Percentiles rank a stretch among this genome's conserved stretches.
Evolutionary conservation across 257 asterid genomes (phyloP).

Genomic region (Henckelia pumila): DNA sequence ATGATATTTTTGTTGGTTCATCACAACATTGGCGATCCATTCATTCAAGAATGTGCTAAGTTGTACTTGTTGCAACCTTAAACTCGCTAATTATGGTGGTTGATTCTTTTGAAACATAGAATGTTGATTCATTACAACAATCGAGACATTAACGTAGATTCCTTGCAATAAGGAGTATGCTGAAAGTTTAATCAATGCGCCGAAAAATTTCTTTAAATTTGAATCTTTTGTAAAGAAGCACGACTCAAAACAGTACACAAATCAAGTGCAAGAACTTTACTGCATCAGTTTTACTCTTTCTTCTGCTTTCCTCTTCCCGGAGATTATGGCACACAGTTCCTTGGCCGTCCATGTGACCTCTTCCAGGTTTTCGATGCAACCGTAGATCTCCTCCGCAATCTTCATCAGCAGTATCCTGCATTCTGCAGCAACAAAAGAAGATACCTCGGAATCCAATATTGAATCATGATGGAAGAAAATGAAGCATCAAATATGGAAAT

Average conservation of each 20-base stretch:
- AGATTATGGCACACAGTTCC: constrained; percentile 41
- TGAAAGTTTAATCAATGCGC: no score
- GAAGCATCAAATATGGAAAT: background rate
- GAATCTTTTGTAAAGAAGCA: background rate
- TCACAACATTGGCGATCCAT: no score
- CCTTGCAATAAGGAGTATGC: no score
- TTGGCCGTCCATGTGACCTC: constrained; percentile 73
- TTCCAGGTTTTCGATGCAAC: constrained; percentile 38
- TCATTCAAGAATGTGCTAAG: background rate
- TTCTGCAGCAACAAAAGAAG: constrained; percentile 31
- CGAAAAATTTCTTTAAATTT: no score
- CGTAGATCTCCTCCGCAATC: constrained; percentile 44
- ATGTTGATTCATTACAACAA: background rate
- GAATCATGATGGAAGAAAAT: background rate
- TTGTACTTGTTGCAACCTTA: background rate
- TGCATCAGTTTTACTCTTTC: background rate
- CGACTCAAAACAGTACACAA: background rate
- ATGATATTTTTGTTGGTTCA: background rate
- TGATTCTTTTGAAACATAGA: background rate
- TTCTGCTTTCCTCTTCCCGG: constrained; percentile 25
- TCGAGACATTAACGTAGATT: no score
- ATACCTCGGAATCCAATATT: background rate
- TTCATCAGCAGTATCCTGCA: constrained; percentile 55
- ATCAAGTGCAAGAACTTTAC: background rate
- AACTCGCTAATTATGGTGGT: no score